A percentile compares a stretch with the other conserved stretches of the same genome.
Evolutionary conservation across 257 asterid genomes (phyloP).

Genomic region (Eustoma russellianum): DNA sequence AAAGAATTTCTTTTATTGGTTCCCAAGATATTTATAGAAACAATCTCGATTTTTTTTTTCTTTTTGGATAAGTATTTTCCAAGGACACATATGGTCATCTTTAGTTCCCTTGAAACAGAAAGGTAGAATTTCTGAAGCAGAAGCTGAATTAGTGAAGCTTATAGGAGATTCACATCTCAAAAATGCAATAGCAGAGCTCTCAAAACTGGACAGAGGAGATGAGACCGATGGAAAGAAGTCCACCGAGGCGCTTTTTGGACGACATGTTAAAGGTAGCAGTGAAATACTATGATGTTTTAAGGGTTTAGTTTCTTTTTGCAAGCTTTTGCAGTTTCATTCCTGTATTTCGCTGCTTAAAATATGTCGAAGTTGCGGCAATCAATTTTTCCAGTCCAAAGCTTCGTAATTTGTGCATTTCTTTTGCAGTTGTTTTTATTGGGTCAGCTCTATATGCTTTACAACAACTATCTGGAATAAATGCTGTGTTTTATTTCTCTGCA

Average conservation of each 20-base stretch:
- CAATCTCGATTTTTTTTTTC: no score
- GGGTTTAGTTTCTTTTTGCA: not conserved
- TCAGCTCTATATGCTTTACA: conserved; percentile 97
- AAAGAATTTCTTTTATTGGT: not conserved
- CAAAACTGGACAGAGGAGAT: conserved; percentile 67
- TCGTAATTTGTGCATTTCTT: conserved; percentile 42
- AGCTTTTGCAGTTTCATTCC: not conserved
- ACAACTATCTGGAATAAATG: conserved; percentile 99
- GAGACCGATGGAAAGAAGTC: conserved; percentile 41
- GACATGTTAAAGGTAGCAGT: conserved; percentile 68
- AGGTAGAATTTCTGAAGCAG: conserved; percentile 82
- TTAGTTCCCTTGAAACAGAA: conserved; percentile 26
- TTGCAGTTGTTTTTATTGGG: conserved; percentile 99
- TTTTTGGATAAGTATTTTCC: no score
- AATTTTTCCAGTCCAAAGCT: conserved; percentile 7
- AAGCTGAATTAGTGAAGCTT: conserved; percentile 67
- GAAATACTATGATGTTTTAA: conserved; percentile 1
- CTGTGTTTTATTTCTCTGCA: conserved; percentile 99
- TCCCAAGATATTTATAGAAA: no score
- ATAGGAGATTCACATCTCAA: conserved; percentile 65
- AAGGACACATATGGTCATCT: no score
- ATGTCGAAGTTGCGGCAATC: not conserved
- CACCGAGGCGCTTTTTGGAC: conserved; percentile 56
- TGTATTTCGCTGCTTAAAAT: not conserved
- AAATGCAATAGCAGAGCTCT: conserved; percentile 64